A percentile compares a stretch with the other conserved stretches of the same genome.
These are phyloP conservation scores for Sporothrix humicola DNA, from an alignment of 2,329 filamentous ascomycete genomes.

Conservation along the genomic window DNA sequence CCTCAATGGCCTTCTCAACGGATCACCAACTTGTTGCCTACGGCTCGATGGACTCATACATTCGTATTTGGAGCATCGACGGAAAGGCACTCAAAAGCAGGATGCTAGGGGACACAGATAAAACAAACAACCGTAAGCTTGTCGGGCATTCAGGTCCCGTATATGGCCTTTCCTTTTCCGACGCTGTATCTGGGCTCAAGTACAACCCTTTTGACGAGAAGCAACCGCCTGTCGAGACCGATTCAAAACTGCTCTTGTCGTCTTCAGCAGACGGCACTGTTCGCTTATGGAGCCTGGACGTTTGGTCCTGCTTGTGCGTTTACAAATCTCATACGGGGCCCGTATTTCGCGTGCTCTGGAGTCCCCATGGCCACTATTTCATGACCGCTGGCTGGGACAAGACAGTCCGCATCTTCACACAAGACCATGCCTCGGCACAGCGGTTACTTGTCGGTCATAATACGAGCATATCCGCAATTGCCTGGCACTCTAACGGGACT, in stretches of 20 bases:
- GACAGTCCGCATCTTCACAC: slow-evolving; percentile 88
- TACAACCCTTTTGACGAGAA: slow-evolving; percentile 59
- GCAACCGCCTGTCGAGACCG: slow-evolving; percentile 54
- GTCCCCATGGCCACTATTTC: slow-evolving; percentile 95
- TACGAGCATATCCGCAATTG: slow-evolving; percentile 85
- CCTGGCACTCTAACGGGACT: slow-evolving; percentile 92
- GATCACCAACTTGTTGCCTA: slow-evolving; percentile 86
- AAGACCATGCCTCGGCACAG: slow-evolving; percentile 87
- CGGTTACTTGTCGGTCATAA: slow-evolving; percentile 92
- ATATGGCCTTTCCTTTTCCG: slow-evolving; percentile 86
- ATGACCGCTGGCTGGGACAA: slow-evolving; percentile 86
- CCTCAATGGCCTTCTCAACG: slow-evolving; percentile 94
- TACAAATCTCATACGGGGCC: slow-evolving; percentile 94
- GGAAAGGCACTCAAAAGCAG: slow-evolving; percentile 78
- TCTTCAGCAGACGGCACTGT: slow-evolving; percentile 86
- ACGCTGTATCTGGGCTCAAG: slow-evolving; percentile 63
- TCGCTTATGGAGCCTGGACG: slow-evolving; percentile 89
- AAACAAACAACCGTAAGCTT: slow-evolving; percentile 70
- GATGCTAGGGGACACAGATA: slow-evolving; percentile 63
- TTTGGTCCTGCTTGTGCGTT: slow-evolving; percentile 89
- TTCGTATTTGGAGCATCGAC: slow-evolving; percentile 90
- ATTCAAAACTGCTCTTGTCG: slow-evolving; percentile 80
- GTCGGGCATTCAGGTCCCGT: slow-evolving; percentile 91
- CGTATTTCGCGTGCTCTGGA: slow-evolving; percentile 86
- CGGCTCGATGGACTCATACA: slow-evolving; percentile 92